Conservation (phyloP, 2,329 filamentous ascomycete species). For the Hymenoscyphus fructigenus region DNA sequence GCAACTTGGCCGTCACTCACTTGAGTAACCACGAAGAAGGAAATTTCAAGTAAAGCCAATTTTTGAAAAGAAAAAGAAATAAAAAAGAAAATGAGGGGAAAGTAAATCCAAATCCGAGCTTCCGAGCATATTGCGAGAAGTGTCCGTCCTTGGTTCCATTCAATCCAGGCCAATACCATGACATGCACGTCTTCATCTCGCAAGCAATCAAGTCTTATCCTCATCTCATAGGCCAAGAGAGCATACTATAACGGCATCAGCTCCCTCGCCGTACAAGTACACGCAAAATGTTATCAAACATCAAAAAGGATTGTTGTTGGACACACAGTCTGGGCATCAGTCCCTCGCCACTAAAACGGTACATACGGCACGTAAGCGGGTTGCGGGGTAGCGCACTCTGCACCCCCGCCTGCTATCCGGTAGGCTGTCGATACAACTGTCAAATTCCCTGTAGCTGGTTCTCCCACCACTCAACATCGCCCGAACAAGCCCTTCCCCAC, state of each 20-base stretch:
- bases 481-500: not conserved
- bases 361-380: not conserved
- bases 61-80: not conserved
- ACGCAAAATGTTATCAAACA: not conserved
- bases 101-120: not conserved
- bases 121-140: constrained; percentile 4
- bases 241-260: not conserved
- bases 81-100: not conserved
- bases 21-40: not conserved
- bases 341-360: not conserved
- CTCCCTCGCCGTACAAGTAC: not conserved
- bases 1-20: not conserved
- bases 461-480: not conserved
- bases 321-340: not conserved
- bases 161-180: constrained; percentile 1
- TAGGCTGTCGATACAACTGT: not conserved
- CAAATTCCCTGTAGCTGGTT: not conserved
- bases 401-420: not conserved
- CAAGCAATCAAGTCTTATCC: not conserved
- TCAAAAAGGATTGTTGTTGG: not conserved
- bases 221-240: not conserved
- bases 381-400: constrained; percentile 4
- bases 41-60: not conserved
- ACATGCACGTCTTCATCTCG: constrained; percentile 1
- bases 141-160: not conserved